These are phyloP conservation scores for Solanum chiquidenum DNA, from an alignment of 257 asterid genomes.

Conservation along the genomic window DNA sequence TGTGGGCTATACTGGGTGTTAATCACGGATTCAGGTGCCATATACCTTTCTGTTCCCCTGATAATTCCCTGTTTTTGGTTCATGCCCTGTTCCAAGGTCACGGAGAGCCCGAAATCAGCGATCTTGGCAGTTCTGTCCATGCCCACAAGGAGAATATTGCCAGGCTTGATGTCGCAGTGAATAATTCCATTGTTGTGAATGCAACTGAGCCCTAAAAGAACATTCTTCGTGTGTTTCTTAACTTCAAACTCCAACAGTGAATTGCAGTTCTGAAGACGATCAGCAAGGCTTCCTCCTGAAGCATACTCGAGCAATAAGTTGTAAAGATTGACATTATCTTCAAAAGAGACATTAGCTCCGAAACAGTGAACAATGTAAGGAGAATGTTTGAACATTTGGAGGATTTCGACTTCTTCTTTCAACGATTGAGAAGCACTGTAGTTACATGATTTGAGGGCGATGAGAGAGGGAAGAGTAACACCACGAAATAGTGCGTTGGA, in stretches of 20 bases:
- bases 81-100: no score
- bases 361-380: neutral
- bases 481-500: neutral
- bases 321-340: neutral
- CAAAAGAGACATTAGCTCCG: neutral
- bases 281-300: neutral
- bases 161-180: neutral
- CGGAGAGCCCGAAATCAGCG: no score
- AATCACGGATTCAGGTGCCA: no score
- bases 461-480: neutral
- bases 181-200: neutral
- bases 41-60: no score
- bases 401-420: neutral
- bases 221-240: neutral
- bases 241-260: neutral
- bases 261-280: neutral
- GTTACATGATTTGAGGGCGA: constrained; percentile 1
- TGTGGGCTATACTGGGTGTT: no score
- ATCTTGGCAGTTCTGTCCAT: no score
- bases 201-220: neutral
- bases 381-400: neutral
- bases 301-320: constrained; percentile 1
- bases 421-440: neutral
- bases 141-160: no score
- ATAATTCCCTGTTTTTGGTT: no score